These are phyloP conservation scores for Spinacia oleracea DNA, from an alignment of 179 eudicot species.

Conservation along the genomic window DNA sequence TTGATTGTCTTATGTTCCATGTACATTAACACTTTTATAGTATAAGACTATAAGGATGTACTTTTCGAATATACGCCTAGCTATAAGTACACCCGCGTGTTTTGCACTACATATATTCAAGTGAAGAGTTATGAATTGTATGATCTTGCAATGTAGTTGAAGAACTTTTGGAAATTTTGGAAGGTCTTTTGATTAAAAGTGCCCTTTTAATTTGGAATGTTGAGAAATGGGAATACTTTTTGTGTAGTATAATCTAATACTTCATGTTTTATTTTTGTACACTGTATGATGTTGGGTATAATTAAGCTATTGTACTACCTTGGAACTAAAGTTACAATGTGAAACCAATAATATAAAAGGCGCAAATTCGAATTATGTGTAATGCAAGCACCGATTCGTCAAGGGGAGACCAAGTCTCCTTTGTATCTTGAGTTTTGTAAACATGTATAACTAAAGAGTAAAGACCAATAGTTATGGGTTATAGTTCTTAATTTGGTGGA, in stretches of 20 bases:
- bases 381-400: background rate
- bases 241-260: background rate
- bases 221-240: background rate
- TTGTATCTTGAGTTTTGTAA: background rate
- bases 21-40: background rate
- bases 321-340: background rate
- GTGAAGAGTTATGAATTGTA: no score
- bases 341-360: background rate
- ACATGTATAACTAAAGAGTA: background rate
- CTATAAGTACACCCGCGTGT: background rate
- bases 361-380: background rate
- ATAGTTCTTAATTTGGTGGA: background rate
- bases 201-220: background rate
- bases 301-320: background rate
- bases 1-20: background rate
- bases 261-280: no score
- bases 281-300: background rate
- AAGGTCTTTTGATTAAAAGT: background rate
- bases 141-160: background rate
- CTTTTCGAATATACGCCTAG: background rate
- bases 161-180: background rate
- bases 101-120: no score
- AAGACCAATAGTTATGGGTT: background rate
- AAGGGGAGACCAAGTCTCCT: background rate
- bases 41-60: background rate